Conservation (phyloP, 768 basidiomycete species). For the Roridomyces roridus region DNA sequence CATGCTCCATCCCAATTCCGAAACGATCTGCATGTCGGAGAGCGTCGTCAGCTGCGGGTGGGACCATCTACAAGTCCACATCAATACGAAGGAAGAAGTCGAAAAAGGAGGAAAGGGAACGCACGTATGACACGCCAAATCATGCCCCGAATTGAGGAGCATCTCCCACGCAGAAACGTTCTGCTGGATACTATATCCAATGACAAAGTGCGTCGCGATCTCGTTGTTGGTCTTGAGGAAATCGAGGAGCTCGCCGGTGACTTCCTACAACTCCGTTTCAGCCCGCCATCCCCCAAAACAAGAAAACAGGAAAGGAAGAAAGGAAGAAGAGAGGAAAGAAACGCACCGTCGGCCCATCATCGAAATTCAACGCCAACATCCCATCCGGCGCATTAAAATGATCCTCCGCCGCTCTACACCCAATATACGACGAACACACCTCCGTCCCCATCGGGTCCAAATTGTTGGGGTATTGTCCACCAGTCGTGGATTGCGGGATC, state of each 20-base stretch:
- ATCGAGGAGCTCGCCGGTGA: background rate
- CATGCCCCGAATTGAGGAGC: background rate
- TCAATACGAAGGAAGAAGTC: no score
- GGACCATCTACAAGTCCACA: background rate
- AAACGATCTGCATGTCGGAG: conserved; percentile 54
- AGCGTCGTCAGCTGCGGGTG: conserved; percentile 54
- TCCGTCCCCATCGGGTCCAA: no score
- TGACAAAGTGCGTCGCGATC: background rate
- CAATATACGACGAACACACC: no score
- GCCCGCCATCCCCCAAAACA: no score
- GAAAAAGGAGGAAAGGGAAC: no score
- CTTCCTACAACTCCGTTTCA: no score
- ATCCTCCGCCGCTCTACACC: no score
- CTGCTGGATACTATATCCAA: background rate
- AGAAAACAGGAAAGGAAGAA: no score
- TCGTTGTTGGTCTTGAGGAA: background rate
- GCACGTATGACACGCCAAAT: background rate
- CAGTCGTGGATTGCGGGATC: no score
- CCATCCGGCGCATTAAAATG: background rate
- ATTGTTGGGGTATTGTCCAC: no score
- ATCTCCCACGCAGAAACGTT: background rate
- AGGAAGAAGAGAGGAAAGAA: no score
- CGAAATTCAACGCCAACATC: background rate
- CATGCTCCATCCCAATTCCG: conserved; percentile 26
- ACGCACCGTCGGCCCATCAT: no score